These are phyloP conservation scores for Colletotrichum salicis DNA, from an alignment of 2,329 filamentous ascomycete genomes.

Conservation along the genomic window DNA sequence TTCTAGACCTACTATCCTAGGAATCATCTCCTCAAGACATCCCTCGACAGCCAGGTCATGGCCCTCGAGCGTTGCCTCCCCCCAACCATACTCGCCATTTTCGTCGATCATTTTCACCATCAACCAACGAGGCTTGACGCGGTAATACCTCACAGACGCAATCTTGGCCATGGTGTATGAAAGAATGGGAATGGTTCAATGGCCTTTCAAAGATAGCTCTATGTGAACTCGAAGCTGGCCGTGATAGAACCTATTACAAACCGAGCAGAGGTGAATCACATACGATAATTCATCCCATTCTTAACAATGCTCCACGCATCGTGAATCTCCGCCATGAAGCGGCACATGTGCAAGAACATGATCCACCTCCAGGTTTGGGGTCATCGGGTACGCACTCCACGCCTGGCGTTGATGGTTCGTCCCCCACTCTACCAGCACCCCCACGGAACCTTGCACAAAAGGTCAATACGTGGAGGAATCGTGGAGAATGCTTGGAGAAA, in stretches of 20 bases:
- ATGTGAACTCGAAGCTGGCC: neutral
- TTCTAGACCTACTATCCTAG: conserved; percentile 68
- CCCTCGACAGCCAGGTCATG: conserved; percentile 75
- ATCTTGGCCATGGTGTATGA: conserved; percentile 53
- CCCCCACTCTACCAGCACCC: conserved; percentile 17
- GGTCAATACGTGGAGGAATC: too few relatives aligned
- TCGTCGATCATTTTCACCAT: conserved; percentile 76
- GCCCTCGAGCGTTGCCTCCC: conserved; percentile 73
- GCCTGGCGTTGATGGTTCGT: neutral
- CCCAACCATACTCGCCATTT: conserved; percentile 69
- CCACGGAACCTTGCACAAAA: conserved; percentile 1
- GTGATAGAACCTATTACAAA: neutral
- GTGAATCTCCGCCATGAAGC: neutral
- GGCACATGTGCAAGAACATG: neutral
- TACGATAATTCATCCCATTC: neutral
- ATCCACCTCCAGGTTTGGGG: conserved; percentile 12
- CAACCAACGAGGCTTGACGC: conserved; percentile 74
- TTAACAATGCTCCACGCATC: conserved; percentile 16
- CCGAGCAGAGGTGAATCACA: too few relatives aligned
- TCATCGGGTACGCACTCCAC: neutral
- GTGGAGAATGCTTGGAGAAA: neutral
- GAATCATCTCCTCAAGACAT: conserved; percentile 68
- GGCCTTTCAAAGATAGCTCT: neutral
- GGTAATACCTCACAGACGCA: conserved; percentile 71
- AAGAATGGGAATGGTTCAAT: neutral